A percentile compares a stretch with the other conserved stretches of the same genome.
These are phyloP conservation scores for Saccharomyces hybrid DNA, from an alignment of 1,139 yeast species.

Conservation along the genomic window DNA sequence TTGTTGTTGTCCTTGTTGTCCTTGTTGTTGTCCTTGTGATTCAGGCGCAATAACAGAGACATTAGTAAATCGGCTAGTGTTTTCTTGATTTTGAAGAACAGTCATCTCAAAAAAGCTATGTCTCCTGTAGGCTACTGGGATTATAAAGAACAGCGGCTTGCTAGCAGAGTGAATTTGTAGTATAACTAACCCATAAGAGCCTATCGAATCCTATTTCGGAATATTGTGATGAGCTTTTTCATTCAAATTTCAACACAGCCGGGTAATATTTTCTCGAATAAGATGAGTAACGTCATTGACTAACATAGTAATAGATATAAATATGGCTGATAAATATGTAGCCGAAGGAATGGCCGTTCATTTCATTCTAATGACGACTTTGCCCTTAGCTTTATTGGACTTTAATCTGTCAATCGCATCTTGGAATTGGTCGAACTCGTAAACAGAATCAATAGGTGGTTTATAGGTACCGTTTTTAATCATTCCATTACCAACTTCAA, in stretches of 20 bases:
- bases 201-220: not conserved
- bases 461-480: constrained; percentile 38
- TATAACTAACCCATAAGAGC: not conserved
- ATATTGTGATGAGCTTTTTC: not conserved
- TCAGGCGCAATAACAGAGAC: constrained; percentile 15
- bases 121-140: not conserved
- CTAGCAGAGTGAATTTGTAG: not conserved
- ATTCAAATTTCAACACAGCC: not conserved
- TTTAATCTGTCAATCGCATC: constrained; percentile 44
- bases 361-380: constrained; percentile 39
- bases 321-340: too few relatives aligned
- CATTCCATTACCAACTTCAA: constrained; percentile 34
- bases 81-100: not conserved
- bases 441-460: constrained; percentile 47
- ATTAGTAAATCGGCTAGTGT: constrained; percentile 15
- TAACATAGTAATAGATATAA: too few relatives aligned
- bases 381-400: constrained; percentile 51
- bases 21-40: constrained; percentile 7
- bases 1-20: not conserved
- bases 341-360: too few relatives aligned
- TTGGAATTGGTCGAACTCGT: constrained; percentile 41
- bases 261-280: not conserved
- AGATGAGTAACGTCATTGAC: not conserved
- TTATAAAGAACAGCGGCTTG: not conserved
- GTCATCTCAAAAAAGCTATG: not conserved